A percentile compares a stretch with the other conserved stretches of the same genome.
Evolutionary conservation across 345 rosid species (phyloP).

Genomic region (Arabis hirsuta): DNA sequence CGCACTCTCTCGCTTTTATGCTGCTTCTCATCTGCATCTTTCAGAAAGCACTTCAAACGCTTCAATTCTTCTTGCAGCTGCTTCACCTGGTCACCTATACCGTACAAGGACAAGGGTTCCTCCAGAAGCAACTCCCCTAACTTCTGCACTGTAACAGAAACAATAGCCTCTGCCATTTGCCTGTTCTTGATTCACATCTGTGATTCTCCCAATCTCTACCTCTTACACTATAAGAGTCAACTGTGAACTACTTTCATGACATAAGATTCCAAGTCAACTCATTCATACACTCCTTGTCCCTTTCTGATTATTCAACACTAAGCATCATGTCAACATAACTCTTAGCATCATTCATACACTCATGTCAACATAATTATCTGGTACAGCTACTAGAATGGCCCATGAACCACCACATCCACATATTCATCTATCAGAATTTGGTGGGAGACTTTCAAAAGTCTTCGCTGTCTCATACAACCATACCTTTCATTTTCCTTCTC

Average conservation of each 20-base stretch:
- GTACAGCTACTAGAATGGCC: neutral
- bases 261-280: constrained; percentile 27
- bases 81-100: constrained; percentile 34
- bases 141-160: constrained; percentile 43
- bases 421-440: constrained; percentile 19
- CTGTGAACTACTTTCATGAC: constrained; percentile 6
- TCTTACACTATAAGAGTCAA: constrained; percentile 17
- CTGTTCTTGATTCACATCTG: constrained; percentile 8
- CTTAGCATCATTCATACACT: neutral
- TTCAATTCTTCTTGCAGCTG: constrained; percentile 45
- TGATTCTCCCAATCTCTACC: constrained; percentile 5
- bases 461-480: constrained; percentile 31
- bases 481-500: constrained; percentile 21
- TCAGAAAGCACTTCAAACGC: constrained; percentile 45
- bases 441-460: constrained; percentile 40
- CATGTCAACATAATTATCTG: constrained; percentile 6
- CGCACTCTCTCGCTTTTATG: constrained; percentile 42
- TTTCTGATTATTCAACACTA: constrained; percentile 29
- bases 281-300: constrained; percentile 3
- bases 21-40: constrained; percentile 46
- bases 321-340: constrained; percentile 21
- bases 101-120: constrained; percentile 28
- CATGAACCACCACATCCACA: constrained; percentile 38
- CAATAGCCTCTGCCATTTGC: constrained; percentile 45
- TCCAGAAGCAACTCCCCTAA: constrained; percentile 35